A percentile compares a stretch with the other conserved stretches of the same genome.
Evolutionary conservation across 2,329 filamentous ascomycete genomes (phyloP).

Genomic region (Aureobasidium melanogenum): DNA sequence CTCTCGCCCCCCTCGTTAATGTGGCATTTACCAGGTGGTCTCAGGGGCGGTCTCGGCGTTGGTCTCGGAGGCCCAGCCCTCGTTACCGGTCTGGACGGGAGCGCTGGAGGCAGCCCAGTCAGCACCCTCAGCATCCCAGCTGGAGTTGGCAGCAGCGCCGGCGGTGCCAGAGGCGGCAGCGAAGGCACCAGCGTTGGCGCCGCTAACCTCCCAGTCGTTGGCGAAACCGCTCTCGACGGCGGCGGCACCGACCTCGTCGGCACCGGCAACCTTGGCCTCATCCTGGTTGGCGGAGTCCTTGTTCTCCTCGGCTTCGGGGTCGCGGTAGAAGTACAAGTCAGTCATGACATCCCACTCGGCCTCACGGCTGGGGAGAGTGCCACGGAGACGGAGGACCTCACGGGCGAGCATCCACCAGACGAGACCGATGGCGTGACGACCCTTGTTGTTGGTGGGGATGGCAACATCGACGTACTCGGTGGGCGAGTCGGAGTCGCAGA

Average conservation of each 20-base stretch:
- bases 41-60: slow-evolving; percentile 28
- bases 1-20: slow-evolving; percentile 7
- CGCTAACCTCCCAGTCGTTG: slow-evolving; percentile 78
- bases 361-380: slow-evolving; percentile 92
- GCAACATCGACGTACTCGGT: slow-evolving; percentile 99
- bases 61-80: slow-evolving; percentile 42
- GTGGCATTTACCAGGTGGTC: slow-evolving; percentile 36
- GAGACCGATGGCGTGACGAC: slow-evolving; percentile 95
- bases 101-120: slow-evolving; percentile 59
- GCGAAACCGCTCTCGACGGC: slow-evolving; percentile 73
- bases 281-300: slow-evolving; percentile 76
- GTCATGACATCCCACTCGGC: slow-evolving; percentile 98
- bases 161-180: slow-evolving; percentile 49
- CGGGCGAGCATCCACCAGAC: slow-evolving; percentile 99
- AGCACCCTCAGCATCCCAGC: slow-evolving; percentile 54
- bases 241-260: slow-evolving; percentile 72
- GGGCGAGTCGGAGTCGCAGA: slow-evolving; percentile 98
- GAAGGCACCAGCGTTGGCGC: slow-evolving; percentile 57
- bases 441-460: slow-evolving; percentile 99
- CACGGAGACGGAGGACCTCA: slow-evolving; percentile 98
- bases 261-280: slow-evolving; percentile 75
- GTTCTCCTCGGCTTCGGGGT: slow-evolving; percentile 98
- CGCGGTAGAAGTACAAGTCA: slow-evolving; percentile 99
- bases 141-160: slow-evolving; percentile 52
- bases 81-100: slow-evolving; percentile 37